Percentiles rank a stretch among this genome's conserved stretches.
These are phyloP conservation scores for Annulohypoxylon stygium DNA, from an alignment of 495 filamentous ascomycete species.

Conservation along the genomic window DNA sequence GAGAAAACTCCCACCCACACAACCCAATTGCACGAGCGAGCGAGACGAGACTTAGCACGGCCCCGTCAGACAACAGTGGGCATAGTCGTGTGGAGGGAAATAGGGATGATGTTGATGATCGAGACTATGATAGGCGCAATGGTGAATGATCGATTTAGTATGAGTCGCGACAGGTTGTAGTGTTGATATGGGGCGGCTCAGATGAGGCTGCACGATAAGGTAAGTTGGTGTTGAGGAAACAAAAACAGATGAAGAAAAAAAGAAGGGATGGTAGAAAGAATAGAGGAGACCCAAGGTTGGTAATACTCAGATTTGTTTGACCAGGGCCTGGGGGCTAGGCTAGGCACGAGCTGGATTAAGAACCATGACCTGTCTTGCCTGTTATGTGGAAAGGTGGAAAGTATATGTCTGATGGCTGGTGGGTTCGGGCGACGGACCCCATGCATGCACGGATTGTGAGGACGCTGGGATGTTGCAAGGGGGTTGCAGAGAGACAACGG, in stretches of 20 bases:
- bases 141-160: slow-evolving; percentile 10
- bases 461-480: slow-evolving; percentile 17
- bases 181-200: slow-evolving; percentile 22
- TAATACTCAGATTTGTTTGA: slow-evolving; percentile 51
- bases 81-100: slow-evolving; percentile 36
- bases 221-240: slow-evolving; percentile 29
- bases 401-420: slow-evolving; percentile 38
- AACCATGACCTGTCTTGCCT: slow-evolving; percentile 37
- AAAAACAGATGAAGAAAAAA: slow-evolving; percentile 38
- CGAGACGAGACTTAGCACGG: slow-evolving; percentile 35
- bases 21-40: slow-evolving; percentile 40
- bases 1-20: slow-evolving; percentile 33
- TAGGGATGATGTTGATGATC: slow-evolving; percentile 5
- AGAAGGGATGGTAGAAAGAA: slow-evolving; percentile 44
- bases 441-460: slow-evolving; percentile 41
- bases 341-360: slow-evolving; percentile 48
- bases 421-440: slow-evolving; percentile 48
- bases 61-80: slow-evolving; percentile 38
- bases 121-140: slow-evolving; percentile 21
- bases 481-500: slow-evolving; percentile 31
- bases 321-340: slow-evolving; percentile 42
- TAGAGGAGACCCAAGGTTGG: slow-evolving; percentile 44
- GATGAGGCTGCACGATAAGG: slow-evolving; percentile 30
- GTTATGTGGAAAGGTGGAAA: slow-evolving; percentile 25
- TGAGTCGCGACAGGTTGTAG: slow-evolving; percentile 6